Evolutionary conservation across 768 basidiomycete species (phyloP).

Genomic region (Podaxis sp.): DNA sequence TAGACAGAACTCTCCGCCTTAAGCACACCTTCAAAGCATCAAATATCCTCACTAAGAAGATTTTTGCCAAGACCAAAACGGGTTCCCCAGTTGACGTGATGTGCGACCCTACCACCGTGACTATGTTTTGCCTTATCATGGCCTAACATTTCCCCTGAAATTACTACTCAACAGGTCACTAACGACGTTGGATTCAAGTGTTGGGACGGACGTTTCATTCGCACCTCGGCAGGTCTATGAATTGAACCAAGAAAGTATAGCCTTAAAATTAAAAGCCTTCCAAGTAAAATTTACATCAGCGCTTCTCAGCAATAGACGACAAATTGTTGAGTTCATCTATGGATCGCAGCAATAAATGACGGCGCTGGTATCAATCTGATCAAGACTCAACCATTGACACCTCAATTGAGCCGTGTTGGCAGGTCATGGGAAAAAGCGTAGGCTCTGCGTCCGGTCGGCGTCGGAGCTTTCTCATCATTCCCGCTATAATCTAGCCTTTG

Average conservation of each 20-base stretch:
- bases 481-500: neutral
- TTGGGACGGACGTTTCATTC: slow-evolving; percentile 43
- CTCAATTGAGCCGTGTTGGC: neutral
- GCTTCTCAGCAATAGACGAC: neutral
- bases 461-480: neutral
- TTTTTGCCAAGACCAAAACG: slow-evolving; percentile 45
- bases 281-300: neutral
- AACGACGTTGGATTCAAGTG: slow-evolving; percentile 52
- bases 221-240: slow-evolving; percentile 29
- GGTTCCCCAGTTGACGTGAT: slow-evolving; percentile 43
- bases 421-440: neutral
- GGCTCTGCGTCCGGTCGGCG: neutral
- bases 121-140: slow-evolving; percentile 13
- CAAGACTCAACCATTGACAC: neutral
- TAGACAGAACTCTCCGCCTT: neutral
- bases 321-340: neutral
- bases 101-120: slow-evolving; percentile 52
- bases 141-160: neutral
- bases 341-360: neutral
- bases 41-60: slow-evolving; percentile 48
- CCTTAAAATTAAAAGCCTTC: neutral
- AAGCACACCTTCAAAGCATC: slow-evolving; percentile 29
- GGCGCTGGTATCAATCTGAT: neutral
- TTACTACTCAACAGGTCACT: slow-evolving; percentile 28
- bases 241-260: neutral